Percentiles rank a stretch among this genome's conserved stretches.
Conservation (phyloP, 345 rosid genomes). For the Syzygium grande region DNA sequence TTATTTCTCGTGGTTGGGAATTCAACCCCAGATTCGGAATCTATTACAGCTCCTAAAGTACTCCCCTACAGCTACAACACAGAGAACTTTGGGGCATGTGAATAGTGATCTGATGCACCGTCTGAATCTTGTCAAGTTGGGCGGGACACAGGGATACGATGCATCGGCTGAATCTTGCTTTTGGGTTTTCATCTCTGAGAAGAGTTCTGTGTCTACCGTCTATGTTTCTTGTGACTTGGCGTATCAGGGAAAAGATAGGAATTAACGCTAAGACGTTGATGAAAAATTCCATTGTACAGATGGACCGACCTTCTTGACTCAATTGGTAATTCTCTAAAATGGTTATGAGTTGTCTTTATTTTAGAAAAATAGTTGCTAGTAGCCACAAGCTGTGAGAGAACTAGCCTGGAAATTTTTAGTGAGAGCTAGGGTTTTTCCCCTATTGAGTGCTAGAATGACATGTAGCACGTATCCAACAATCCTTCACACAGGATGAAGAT, state of each 20-base stretch:
- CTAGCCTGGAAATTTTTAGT: not conserved
- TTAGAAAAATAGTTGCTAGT: not conserved
- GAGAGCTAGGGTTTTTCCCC: not conserved
- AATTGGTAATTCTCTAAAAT: not conserved
- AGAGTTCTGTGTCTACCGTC: not conserved
- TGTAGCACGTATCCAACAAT: not conserved
- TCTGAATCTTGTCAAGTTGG: not conserved
- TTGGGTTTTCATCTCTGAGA: not conserved
- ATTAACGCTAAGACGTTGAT: not conserved
- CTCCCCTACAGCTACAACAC: not conserved
- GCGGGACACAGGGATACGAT: not conserved
- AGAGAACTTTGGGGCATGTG: not conserved
- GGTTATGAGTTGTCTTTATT: not conserved
- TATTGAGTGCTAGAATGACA: not conserved
- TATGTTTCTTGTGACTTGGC: not conserved
- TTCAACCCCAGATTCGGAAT: not conserved
- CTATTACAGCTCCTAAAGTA: not conserved
- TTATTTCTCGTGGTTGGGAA: not conserved
- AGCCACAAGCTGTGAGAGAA: not conserved
- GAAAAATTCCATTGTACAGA: not conserved
- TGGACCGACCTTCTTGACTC: not conserved
- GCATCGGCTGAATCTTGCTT: constrained; percentile 6
- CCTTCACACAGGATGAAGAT: fast-evolving
- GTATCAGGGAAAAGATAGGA: not conserved
- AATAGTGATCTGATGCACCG: not conserved